Conservation (phyloP, 495 filamentous ascomycete genomes). For the Penicillium maclennaniae region DNA sequence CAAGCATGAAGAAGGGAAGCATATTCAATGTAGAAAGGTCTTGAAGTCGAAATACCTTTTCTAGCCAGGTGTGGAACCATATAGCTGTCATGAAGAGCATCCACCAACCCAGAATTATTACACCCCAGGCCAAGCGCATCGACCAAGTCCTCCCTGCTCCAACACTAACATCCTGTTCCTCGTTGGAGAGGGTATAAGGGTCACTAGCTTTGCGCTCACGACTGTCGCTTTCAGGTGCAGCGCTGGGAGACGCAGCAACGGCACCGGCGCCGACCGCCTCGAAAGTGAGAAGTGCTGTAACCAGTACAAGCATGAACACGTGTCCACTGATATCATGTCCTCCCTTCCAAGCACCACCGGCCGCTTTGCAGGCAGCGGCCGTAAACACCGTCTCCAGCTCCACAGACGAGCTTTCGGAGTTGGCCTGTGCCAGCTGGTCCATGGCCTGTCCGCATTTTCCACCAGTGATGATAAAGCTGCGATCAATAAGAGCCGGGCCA, state of each 20-base stretch:
- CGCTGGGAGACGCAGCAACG: conserved; percentile 30
- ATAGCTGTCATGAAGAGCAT: conserved; percentile 98
- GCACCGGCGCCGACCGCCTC: conserved; percentile 66
- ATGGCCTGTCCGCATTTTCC: conserved; percentile 63
- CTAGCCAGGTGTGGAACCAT: conserved; percentile 97
- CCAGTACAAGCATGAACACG: conserved; percentile 86
- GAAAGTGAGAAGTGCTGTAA: conserved; percentile 72
- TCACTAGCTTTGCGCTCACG: conserved; percentile 49
- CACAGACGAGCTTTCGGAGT: conserved; percentile 18
- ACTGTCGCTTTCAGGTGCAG: conserved; percentile 13
- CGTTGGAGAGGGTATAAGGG: background rate
- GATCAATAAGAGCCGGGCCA: conserved; percentile 83
- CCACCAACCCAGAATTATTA: conserved; percentile 68
- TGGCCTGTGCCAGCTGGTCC: conserved; percentile 19
- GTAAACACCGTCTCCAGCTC: conserved; percentile 55
- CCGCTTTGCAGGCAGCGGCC: conserved; percentile 74
- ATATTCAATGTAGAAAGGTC: background rate
- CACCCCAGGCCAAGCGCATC: conserved; percentile 46
- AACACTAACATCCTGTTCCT: background rate
- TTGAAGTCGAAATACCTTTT: conserved; percentile 64
- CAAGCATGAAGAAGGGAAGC: background rate
- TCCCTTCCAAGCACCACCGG: conserved; percentile 79
- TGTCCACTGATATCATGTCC: conserved; percentile 94
- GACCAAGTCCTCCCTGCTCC: conserved; percentile 42
- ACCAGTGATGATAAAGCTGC: conserved; percentile 75